Percentiles rank a stretch among this genome's conserved stretches.
These are phyloP conservation scores for Saccharomyces kudriavzevii DNA, from an alignment of 805 yeast genomes.

Conservation along the genomic window DNA sequence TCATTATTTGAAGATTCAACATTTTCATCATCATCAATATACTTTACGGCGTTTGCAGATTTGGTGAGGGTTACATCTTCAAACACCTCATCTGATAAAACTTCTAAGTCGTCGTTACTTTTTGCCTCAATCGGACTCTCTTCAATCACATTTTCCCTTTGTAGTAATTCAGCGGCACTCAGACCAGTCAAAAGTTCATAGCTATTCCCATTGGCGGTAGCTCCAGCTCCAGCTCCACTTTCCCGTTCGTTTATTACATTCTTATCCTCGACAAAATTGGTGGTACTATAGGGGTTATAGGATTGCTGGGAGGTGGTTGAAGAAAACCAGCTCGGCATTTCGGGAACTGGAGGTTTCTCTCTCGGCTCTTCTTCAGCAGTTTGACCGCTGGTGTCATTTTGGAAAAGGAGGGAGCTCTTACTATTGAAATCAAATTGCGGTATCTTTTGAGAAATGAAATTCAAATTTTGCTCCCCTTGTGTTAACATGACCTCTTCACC, in stretches of 20 bases:
- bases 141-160: neutral
- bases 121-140: neutral
- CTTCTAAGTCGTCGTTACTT: neutral
- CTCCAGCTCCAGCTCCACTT: slow-evolving; percentile 16
- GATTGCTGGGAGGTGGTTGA: slow-evolving; percentile 1
- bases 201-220: slow-evolving; percentile 16
- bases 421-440: slow-evolving; percentile 11
- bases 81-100: neutral
- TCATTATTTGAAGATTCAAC: neutral
- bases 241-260: slow-evolving; percentile 3
- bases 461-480: slow-evolving; percentile 20
- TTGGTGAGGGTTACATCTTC: neutral
- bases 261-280: slow-evolving; percentile 17
- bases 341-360: slow-evolving; percentile 8
- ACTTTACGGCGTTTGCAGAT: neutral
- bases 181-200: slow-evolving; percentile 15
- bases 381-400: slow-evolving; percentile 2
- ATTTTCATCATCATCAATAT: neutral
- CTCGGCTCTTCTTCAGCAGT: slow-evolving; percentile 2
- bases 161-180: slow-evolving; percentile 12
- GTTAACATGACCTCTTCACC: neutral
- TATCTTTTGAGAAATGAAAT: slow-evolving; percentile 16
- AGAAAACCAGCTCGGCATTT: slow-evolving; percentile 30
- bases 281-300: slow-evolving; percentile 13
- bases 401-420: slow-evolving; percentile 15